phyloP scores from a whole-genome alignment of 805 yeast species.

The Candida krabiensis region DNA sequence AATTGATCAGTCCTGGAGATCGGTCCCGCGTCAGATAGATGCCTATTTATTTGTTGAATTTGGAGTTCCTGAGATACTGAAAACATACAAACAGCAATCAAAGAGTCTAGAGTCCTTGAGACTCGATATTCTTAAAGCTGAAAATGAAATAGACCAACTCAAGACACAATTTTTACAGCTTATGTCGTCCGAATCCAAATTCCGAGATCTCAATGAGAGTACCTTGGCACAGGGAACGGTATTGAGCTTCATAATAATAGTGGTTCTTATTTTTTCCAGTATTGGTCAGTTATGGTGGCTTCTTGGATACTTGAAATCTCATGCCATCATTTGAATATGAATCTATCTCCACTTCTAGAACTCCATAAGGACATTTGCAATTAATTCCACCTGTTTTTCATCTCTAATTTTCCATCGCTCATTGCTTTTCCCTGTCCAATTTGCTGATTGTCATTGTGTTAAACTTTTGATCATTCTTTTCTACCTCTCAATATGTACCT shows the following conservation, averaged over 20 bases:
- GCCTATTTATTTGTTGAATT: slow-evolving; percentile 22
- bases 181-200: slow-evolving; percentile 20
- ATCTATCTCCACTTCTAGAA: neutral
- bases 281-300: slow-evolving; percentile 25
- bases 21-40: slow-evolving; percentile 15
- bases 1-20: slow-evolving; percentile 31
- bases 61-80: slow-evolving; percentile 27
- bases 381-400: neutral
- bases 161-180: slow-evolving; percentile 12
- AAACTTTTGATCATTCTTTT: slow-evolving; percentile 17
- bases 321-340: slow-evolving; percentile 4
- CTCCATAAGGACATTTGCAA: neutral
- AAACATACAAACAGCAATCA: slow-evolving; percentile 22
- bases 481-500: too few species aligned
- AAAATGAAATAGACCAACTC: slow-evolving; percentile 21
- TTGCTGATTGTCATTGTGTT: neutral
- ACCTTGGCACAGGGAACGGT: slow-evolving; percentile 20
- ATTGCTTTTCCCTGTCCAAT: too few species aligned
- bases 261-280: slow-evolving; percentile 17
- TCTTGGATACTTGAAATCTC: slow-evolving; percentile 19
- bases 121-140: slow-evolving; percentile 15
- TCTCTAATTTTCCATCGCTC: too few species aligned
- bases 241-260: slow-evolving; percentile 12
- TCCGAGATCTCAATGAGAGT: slow-evolving; percentile 30
- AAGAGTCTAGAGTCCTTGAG: slow-evolving; percentile 14